Conservation (phyloP, 2,329 filamentous ascomycete genomes). For the Colletotrichum sp. region DNA sequence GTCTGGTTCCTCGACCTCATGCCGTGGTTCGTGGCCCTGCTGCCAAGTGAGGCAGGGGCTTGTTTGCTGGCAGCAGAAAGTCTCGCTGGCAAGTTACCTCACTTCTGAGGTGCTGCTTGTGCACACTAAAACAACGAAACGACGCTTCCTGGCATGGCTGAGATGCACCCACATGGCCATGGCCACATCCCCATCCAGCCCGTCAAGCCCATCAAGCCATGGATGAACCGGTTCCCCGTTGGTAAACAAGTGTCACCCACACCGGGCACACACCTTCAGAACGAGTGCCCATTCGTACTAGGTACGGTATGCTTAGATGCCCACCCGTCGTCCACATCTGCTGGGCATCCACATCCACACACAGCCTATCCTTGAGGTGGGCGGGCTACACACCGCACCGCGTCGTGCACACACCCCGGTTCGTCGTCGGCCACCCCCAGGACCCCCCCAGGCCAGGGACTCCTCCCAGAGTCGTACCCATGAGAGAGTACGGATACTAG, state of each 20-base stretch:
- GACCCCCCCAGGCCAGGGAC: neutral
- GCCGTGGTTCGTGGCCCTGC: neutral
- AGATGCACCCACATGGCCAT: neutral
- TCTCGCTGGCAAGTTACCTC: neutral
- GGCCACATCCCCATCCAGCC: neutral
- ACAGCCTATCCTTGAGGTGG: conserved; percentile 1
- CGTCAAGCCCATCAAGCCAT: neutral
- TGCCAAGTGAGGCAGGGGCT: neutral
- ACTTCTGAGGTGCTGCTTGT: neutral
- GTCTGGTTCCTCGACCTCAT: neutral
- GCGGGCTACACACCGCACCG: conserved; percentile 19
- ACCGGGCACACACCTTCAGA: neutral
- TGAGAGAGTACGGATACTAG: conserved; percentile 18
- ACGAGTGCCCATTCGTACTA: neutral
- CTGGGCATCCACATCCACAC: neutral
- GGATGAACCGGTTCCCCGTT: neutral
- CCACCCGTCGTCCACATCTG: neutral
- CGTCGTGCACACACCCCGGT: conserved; percentile 14
- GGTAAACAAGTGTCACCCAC: conserved; percentile 18
- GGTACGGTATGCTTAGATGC: neutral
- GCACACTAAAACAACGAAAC: neutral
- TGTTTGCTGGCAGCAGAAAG: neutral
- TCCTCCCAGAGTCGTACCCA: conserved; percentile 13
- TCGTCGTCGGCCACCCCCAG: neutral
- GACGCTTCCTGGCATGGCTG: neutral